Evolutionary conservation across 805 yeast genomes (phyloP).

Genomic region (Myxozyma sirexii): DNA sequence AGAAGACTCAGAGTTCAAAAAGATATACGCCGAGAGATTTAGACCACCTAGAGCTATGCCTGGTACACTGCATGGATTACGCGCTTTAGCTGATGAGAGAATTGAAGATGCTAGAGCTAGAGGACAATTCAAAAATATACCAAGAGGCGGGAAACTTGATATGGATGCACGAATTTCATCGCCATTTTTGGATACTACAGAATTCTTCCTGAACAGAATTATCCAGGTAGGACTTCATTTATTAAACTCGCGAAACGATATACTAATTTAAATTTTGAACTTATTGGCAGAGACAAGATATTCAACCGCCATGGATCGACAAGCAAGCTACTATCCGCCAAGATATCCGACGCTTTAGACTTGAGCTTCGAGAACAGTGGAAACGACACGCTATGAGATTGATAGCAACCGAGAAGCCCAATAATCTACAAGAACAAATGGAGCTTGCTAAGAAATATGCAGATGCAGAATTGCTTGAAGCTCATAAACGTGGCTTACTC

Average conservation of each 20-base stretch:
- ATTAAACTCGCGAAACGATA: too few relatives aligned
- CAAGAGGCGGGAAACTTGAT: conserved; percentile 65
- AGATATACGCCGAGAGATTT: conserved; percentile 64
- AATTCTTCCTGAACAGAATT: conserved; percentile 77
- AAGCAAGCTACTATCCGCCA: conserved; percentile 61
- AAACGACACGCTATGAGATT: conserved; percentile 32
- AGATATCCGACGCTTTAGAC: conserved; percentile 54
- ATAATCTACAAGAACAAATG: background rate
- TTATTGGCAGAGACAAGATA: conserved; percentile 74
- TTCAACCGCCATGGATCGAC: conserved; percentile 89
- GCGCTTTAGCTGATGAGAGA: conserved; percentile 71
- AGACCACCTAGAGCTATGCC: conserved; percentile 54
- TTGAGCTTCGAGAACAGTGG: conserved; percentile 39
- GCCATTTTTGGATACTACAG: conserved; percentile 67
- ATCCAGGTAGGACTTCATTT: conserved; percentile 45
- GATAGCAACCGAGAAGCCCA: conserved; percentile 45
- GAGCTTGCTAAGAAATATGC: conserved; percentile 2
- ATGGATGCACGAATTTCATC: conserved; percentile 47
- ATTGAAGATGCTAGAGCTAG: conserved; percentile 73
- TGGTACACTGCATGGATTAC: conserved; percentile 40
- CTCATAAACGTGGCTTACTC: background rate
- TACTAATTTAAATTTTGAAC: too few relatives aligned
- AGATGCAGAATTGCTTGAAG: conserved; percentile 8
- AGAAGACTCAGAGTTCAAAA: conserved; percentile 54
- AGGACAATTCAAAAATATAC: conserved; percentile 67